Percentiles rank a stretch among this genome's conserved stretches.
Evolutionary conservation across 2,329 filamentous ascomycete species (phyloP).

Genomic region (Orbilia ellipsospora): DNA sequence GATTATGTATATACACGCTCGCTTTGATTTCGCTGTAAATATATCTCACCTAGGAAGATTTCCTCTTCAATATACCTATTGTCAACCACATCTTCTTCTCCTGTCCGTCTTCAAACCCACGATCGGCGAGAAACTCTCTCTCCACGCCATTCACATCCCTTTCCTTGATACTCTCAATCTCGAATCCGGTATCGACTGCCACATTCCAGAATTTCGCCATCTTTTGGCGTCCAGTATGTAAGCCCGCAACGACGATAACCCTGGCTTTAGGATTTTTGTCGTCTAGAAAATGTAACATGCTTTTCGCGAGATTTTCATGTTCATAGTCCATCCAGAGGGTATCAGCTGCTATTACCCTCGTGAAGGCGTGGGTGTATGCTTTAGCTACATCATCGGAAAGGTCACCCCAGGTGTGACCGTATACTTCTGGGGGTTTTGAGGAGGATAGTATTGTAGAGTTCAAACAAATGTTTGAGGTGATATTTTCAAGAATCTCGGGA

Average conservation of each 20-base stretch:
- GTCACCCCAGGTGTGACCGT: conserved; percentile 75
- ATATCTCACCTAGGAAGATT: conserved; percentile 9
- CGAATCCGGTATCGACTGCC: conserved; percentile 66
- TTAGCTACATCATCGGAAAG: conserved; percentile 60
- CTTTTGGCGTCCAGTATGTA: conserved; percentile 76
- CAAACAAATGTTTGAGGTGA: conserved; percentile 69
- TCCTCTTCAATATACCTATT: conserved; percentile 67
- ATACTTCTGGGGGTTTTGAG: conserved; percentile 64
- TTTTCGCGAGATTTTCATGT: conserved; percentile 73
- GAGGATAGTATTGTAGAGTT: conserved; percentile 64
- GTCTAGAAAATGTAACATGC: conserved; percentile 72
- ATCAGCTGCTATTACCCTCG: conserved; percentile 75
- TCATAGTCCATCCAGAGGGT: conserved; percentile 81
- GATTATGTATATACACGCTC: background rate
- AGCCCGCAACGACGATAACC: conserved; percentile 75
- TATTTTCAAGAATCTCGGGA: conserved; percentile 69
- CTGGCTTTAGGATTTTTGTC: conserved; percentile 64
- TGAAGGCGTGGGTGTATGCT: conserved; percentile 65
- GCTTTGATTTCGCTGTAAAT: conserved; percentile 26
- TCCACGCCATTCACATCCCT: conserved; percentile 74
- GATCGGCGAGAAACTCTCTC: conserved; percentile 71
- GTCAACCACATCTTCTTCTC: conserved; percentile 78
- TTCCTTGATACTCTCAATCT: conserved; percentile 75
- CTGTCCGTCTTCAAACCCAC: conserved; percentile 71
- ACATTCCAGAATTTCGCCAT: conserved; percentile 74